These are phyloP conservation scores for Exophiala viscosa DNA, from an alignment of 2,329 filamentous ascomycete genomes.

Conservation along the genomic window DNA sequence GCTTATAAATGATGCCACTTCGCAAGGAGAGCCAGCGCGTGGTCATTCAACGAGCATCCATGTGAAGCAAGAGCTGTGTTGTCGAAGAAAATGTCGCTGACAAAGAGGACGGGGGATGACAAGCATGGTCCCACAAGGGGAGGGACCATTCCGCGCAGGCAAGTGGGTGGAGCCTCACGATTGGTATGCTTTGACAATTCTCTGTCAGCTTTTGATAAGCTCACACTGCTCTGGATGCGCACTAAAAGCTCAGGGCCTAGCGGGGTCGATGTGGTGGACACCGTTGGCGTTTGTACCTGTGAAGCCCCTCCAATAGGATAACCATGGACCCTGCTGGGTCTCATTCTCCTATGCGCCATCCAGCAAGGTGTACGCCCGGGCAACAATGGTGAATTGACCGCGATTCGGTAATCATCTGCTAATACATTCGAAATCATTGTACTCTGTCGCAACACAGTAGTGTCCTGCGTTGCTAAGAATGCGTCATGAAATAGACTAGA, in stretches of 20 bases:
- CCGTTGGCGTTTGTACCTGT: too few species aligned
- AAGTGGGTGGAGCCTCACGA: background rate
- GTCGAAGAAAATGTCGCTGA: slow-evolving; percentile 4
- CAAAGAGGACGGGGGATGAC: slow-evolving; percentile 7
- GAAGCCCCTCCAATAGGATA: too few species aligned
- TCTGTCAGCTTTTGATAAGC: slow-evolving; percentile 26
- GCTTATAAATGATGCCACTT: too few species aligned
- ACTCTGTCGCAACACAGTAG: too few species aligned
- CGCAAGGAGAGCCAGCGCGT: background rate
- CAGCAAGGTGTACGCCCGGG: too few species aligned
- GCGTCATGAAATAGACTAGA: background rate
- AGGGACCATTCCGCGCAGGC: slow-evolving; percentile 10
- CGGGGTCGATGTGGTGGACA: background rate
- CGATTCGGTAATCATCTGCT: background rate
- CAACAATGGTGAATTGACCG: background rate
- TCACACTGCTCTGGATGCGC: too few species aligned
- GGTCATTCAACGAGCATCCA: too few species aligned
- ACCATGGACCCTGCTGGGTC: too few species aligned
- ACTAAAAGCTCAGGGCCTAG: background rate
- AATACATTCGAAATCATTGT: background rate
- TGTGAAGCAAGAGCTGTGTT: background rate
- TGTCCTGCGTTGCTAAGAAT: too few species aligned
- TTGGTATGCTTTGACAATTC: slow-evolving; percentile 17
- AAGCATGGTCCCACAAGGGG: background rate
- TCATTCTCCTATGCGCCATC: too few species aligned